These are phyloP conservation scores for Murraya koenigii DNA, from an alignment of 345 rosid species.

Conservation along the genomic window DNA sequence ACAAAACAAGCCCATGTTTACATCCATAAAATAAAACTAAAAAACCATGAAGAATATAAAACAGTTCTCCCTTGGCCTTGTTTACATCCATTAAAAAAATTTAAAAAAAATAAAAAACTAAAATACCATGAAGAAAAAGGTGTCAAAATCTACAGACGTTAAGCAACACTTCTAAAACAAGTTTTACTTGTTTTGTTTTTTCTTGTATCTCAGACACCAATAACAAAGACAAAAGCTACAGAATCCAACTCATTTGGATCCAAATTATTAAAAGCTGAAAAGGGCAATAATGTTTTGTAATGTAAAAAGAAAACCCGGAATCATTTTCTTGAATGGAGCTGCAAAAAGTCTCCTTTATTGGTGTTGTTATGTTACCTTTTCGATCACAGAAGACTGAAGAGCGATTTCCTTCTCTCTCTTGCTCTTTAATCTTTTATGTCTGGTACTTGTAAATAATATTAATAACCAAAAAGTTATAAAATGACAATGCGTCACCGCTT, in stretches of 20 bases:
- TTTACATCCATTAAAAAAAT: neutral
- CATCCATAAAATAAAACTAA: no score
- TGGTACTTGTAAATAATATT: no score
- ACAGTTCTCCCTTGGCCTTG: neutral
- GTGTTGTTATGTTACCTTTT: no score
- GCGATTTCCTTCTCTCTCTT: no score
- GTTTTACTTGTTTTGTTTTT: neutral
- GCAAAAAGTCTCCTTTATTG: neutral
- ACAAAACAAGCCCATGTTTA: neutral
- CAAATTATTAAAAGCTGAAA: neutral
- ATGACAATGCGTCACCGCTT: slow-evolving; percentile 10
- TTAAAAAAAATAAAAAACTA: neutral
- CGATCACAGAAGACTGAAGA: no score
- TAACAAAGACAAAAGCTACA: neutral
- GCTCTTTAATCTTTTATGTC: no score
- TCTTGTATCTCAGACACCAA: neutral
- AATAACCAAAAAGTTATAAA: no score
- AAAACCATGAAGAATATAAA: neutral
- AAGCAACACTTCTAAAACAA: neutral
- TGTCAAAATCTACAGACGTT: neutral
- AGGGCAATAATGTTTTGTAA: neutral
- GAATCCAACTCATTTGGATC: neutral
- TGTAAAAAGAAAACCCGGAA: neutral
- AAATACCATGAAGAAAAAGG: neutral
- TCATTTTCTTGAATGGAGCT: neutral